A percentile compares a stretch with the other conserved stretches of the same genome.
These are phyloP conservation scores for Globisporangium irregulare DNA, from an alignment of 352 stramenopile genomes.

Conservation along the genomic window DNA sequence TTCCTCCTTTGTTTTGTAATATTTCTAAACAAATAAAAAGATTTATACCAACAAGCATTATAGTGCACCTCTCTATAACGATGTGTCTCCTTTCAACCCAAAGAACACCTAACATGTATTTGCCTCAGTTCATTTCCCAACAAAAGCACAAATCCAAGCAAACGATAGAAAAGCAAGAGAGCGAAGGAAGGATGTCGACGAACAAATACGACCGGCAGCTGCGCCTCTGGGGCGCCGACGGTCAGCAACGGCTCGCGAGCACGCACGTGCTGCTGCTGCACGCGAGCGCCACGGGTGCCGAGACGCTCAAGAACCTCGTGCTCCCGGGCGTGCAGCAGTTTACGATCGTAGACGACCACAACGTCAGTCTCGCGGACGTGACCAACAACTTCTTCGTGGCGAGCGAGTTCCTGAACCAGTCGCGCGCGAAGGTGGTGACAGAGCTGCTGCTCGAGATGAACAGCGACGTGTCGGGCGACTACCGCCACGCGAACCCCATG, in stretches of 20 bases:
- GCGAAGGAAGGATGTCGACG: slow-evolving; percentile 8
- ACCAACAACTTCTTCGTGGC: slow-evolving; percentile 95
- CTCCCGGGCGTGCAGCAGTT: slow-evolving; percentile 89
- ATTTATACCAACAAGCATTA: neutral
- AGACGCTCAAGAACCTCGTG: slow-evolving; percentile 99
- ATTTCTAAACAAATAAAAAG: neutral
- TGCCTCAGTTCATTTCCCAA: too few relatives aligned
- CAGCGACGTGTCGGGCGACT: slow-evolving; percentile 81
- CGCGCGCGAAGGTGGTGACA: slow-evolving; percentile 77
- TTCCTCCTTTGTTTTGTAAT: neutral
- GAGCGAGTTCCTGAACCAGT: slow-evolving; percentile 40
- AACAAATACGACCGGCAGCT: slow-evolving; percentile 99
- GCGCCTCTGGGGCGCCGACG: slow-evolving; percentile 95
- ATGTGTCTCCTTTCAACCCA: neutral
- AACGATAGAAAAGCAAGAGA: neutral
- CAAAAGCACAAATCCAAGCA: neutral
- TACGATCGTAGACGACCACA: slow-evolving; percentile 91
- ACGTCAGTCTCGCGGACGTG: slow-evolving; percentile 66
- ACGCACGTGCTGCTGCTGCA: slow-evolving; percentile 91
- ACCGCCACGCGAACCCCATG: slow-evolving; percentile 41
- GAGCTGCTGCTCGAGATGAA: slow-evolving; percentile 96
- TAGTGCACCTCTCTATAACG: neutral
- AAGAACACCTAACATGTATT: neutral
- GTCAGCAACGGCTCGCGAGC: slow-evolving; percentile 87
- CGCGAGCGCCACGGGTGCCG: slow-evolving; percentile 90